These are phyloP conservation scores for Lasiosphaeriaceae sp. DNA, from an alignment of 495 filamentous ascomycete genomes.

Conservation along the genomic window DNA sequence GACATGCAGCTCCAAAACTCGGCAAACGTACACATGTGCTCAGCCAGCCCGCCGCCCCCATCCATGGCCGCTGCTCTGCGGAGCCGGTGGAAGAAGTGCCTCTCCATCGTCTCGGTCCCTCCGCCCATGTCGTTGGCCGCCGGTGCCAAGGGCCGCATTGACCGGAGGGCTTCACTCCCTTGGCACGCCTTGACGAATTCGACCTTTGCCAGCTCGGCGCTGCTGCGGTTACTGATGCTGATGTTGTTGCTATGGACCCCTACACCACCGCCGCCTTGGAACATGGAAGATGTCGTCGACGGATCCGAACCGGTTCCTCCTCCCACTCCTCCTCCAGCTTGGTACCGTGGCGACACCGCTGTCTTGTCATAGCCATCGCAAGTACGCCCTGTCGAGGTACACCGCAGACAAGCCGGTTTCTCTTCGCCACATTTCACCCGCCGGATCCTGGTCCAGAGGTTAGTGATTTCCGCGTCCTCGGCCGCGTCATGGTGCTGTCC, in stretches of 20 bases:
- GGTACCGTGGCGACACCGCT: conserved; percentile 32
- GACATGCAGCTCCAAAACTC: conserved; percentile 32
- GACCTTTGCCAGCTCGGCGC: conserved; percentile 23
- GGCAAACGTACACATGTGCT: conserved; percentile 19
- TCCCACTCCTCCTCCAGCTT: conserved; percentile 19
- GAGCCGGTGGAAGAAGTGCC: conserved; percentile 31
- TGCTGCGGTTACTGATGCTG: not conserved
- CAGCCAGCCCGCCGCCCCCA: conserved; percentile 5
- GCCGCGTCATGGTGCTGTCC: not conserved
- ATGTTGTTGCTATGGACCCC: not conserved
- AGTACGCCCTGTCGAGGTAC: conserved; percentile 39
- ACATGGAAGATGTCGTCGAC: conserved; percentile 21
- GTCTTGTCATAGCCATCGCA: conserved; percentile 45
- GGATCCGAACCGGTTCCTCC: conserved; percentile 22
- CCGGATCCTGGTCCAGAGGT: conserved; percentile 21
- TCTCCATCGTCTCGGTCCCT: conserved; percentile 32
- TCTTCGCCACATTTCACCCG: conserved; percentile 41
- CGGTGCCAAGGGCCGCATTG: conserved; percentile 27
- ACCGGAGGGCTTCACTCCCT: conserved; percentile 27
- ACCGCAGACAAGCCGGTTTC: conserved; percentile 37
- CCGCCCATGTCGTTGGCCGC: conserved; percentile 35
- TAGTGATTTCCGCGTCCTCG: not conserved
- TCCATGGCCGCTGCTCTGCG: conserved; percentile 4
- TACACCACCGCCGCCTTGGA: not conserved
- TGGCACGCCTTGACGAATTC: conserved; percentile 31